A percentile compares a stretch with the other conserved stretches of the same genome.
These are phyloP conservation scores for Cytospora piceicola DNA, from an alignment of 2,329 filamentous ascomycete genomes.

Conservation along the genomic window DNA sequence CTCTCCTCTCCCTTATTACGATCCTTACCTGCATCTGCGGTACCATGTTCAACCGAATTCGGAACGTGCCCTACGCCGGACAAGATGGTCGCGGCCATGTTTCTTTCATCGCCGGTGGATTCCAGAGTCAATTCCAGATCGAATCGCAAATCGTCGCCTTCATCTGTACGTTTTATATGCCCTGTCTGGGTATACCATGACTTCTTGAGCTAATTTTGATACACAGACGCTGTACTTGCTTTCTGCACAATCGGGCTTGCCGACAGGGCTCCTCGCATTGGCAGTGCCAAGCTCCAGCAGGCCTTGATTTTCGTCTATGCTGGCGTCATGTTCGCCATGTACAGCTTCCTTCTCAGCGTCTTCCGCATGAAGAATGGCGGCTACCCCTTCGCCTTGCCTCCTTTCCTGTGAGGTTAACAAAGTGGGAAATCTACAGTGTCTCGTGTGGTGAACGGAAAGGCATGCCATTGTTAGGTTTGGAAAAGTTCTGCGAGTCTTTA, in stretches of 20 bases:
- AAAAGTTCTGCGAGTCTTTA: not conserved
- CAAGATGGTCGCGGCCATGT: conserved; percentile 85
- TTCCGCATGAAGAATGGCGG: conserved; percentile 95
- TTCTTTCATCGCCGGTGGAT: conserved; percentile 87
- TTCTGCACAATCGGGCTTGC: conserved; percentile 92
- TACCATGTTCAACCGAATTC: conserved; percentile 99
- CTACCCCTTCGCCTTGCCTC: conserved; percentile 92
- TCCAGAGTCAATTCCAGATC: conserved; percentile 90
- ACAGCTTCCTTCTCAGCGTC: conserved; percentile 91
- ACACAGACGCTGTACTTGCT: conserved; percentile 68
- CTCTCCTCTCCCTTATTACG: conserved; percentile 81
- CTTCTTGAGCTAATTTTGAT: conserved; percentile 33
- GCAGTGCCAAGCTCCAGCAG: conserved; percentile 76
- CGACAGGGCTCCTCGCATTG: conserved; percentile 88
- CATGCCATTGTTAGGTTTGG: not conserved
- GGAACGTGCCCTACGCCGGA: conserved; percentile 90
- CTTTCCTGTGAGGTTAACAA: conserved; percentile 63
- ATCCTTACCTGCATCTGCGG: conserved; percentile 94
- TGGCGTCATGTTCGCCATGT: conserved; percentile 75
- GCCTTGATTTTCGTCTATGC: conserved; percentile 81
- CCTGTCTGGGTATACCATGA: conserved; percentile 6
- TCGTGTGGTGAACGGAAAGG: not conserved
- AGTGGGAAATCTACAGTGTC: not conserved
- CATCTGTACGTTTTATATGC: conserved; percentile 67
- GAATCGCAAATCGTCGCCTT: conserved; percentile 95